These are phyloP conservation scores for Chlamydomonas reinhardtii DNA, from an alignment of 163 green algal species.

Conservation along the genomic window DNA sequence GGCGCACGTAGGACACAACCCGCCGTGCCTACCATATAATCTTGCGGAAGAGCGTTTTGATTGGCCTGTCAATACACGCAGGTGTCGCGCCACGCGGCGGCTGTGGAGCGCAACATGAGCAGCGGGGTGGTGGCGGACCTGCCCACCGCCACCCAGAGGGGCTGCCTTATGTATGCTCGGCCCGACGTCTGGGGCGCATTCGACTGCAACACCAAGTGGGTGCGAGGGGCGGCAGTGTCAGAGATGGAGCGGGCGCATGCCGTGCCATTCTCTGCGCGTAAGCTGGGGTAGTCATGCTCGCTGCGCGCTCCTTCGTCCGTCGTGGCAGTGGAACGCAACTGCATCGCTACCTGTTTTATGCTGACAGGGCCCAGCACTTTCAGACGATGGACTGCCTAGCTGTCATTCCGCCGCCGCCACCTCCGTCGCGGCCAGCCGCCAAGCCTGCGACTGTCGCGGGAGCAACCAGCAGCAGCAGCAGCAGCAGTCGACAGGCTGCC, in stretches of 20 bases:
- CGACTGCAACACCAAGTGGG: constrained; percentile 5
- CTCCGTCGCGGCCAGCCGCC: not conserved
- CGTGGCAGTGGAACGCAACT: too few relatives aligned
- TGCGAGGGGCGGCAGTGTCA: not conserved
- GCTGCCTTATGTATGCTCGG: constrained; percentile 11
- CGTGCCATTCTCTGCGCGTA: not conserved
- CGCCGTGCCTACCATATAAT: too few relatives aligned
- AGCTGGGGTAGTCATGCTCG: too few relatives aligned
- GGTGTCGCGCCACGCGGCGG: not conserved
- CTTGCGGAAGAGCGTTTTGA: too few relatives aligned
- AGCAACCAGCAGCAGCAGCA: not conserved
- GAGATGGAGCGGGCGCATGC: not conserved
- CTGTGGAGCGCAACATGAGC: not conserved
- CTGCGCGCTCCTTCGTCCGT: too few relatives aligned
- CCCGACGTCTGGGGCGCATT: not conserved
- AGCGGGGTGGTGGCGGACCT: not conserved
- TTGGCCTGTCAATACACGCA: too few relatives aligned
- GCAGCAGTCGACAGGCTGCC: not conserved
- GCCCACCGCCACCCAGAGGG: not conserved
- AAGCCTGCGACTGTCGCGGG: not conserved
- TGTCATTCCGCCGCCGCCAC: not conserved
- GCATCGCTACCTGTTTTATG: too few relatives aligned
- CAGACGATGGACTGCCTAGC: constrained; percentile 41
- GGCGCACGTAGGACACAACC: too few relatives aligned
- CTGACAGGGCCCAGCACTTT: constrained; percentile 28